Conservation (phyloP, 2,329 filamentous ascomycete genomes). For the Colletotrichum navitas region DNA sequence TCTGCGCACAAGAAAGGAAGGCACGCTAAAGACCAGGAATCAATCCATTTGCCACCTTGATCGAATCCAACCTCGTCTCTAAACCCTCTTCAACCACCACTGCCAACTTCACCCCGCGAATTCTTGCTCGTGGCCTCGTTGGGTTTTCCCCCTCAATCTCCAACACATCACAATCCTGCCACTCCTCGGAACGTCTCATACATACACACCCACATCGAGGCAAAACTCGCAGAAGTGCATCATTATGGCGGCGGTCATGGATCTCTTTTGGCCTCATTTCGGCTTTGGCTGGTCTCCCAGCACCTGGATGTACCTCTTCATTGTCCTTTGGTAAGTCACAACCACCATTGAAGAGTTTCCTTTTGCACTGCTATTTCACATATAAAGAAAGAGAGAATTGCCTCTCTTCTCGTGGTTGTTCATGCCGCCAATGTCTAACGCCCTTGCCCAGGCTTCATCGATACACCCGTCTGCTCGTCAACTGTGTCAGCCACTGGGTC, state of each 20-base stretch:
- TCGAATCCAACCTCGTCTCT: background rate
- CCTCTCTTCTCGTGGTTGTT: background rate
- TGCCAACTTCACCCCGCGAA: background rate
- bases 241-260: constrained; percentile 36
- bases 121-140: background rate
- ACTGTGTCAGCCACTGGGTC: constrained; percentile 86
- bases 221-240: background rate
- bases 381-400: background rate
- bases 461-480: constrained; percentile 87
- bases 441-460: constrained; percentile 77
- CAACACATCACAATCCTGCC: background rate
- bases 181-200: background rate
- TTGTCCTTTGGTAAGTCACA: constrained; percentile 60
- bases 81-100: background rate
- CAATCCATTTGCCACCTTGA: constrained; percentile 4
- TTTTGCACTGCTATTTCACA: background rate
- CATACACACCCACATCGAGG: background rate
- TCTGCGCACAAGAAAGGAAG: constrained; percentile 20
- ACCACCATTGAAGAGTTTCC: background rate
- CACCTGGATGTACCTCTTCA: constrained; percentile 42
- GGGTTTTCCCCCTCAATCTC: background rate
- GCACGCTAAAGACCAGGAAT: constrained; percentile 25
- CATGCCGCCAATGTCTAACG: constrained; percentile 42
- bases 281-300: constrained; percentile 40
- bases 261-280: constrained; percentile 38